Evolutionary conservation across 106 monocot species (phyloP).

Genomic region (Hemerocallis citrina): DNA sequence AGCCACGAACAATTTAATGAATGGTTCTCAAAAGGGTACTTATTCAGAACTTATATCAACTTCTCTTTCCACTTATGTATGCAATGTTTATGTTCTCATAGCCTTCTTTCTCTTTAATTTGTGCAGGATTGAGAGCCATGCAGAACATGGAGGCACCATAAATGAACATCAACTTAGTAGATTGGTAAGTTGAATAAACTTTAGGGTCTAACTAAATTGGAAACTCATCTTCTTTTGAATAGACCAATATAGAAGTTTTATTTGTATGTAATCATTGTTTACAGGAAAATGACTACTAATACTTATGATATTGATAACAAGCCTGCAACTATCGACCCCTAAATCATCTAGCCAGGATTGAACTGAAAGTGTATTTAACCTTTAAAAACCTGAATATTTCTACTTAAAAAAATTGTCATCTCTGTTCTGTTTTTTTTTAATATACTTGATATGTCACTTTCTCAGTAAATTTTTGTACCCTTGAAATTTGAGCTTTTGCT

Average conservation of each 20-base stretch:
- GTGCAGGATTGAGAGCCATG: slow-evolving; percentile 92
- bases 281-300: background rate
- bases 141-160: slow-evolving; percentile 95
- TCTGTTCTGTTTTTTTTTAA: background rate
- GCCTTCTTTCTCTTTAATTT: slow-evolving; percentile 18
- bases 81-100: slow-evolving; percentile 5
- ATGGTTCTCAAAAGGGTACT: slow-evolving; percentile 99
- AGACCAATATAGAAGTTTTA: background rate
- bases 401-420: background rate
- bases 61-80: background rate
- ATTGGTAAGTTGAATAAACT: slow-evolving; percentile 43
- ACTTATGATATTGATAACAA: too few species aligned
- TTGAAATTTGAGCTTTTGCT: background rate
- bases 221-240: background rate
- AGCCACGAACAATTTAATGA: slow-evolving; percentile 98
- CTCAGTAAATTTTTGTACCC: background rate
- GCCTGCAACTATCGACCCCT: background rate
- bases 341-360: background rate
- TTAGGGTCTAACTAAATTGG: background rate
- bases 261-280: background rate
- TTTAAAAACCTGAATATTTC: background rate
- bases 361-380: background rate
- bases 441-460: background rate
- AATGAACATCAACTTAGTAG: slow-evolving; percentile 98
- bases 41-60: background rate